phyloP scores from a whole-genome alignment of 1,139 yeast genomes.

The Sugiyamaella paludigena region DNA sequence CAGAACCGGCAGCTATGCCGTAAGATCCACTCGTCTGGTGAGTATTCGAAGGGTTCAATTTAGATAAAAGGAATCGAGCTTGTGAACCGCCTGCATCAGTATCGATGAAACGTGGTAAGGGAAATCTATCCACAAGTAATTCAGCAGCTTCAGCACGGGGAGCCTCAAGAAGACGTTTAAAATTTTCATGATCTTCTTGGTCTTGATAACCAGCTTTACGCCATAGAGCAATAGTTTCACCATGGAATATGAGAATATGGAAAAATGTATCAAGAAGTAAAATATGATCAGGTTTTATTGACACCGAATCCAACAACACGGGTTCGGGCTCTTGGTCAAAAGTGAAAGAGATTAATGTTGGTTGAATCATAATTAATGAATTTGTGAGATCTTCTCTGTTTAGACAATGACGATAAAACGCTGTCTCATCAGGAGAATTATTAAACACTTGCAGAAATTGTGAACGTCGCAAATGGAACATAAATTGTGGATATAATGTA shows the following conservation, averaged over 20 bases:
- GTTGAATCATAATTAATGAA: constrained; percentile 96
- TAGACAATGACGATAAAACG: constrained; percentile 90
- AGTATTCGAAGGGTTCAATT: constrained; percentile 89
- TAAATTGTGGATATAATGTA: constrained; percentile 91
- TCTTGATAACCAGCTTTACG: constrained; percentile 94
- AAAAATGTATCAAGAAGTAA: constrained; percentile 90
- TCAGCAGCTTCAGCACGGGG: constrained; percentile 94
- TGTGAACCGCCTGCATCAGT: constrained; percentile 98
- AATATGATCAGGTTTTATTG: constrained; percentile 85
- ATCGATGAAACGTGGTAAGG: constrained; percentile 92
- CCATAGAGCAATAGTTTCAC: constrained; percentile 94
- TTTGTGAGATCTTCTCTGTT: constrained; percentile 88
- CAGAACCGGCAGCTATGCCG: constrained; percentile 49
- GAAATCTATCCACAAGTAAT: constrained; percentile 88
- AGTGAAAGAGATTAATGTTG: constrained; percentile 84
- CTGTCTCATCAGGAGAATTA: constrained; percentile 98
- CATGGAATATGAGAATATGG: constrained; percentile 93
- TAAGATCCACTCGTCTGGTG: constrained; percentile 56
- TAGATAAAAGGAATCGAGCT: constrained; percentile 92
- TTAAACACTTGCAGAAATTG: constrained; percentile 96
- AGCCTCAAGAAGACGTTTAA: constrained; percentile 79
- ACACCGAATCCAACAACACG: constrained; percentile 90
- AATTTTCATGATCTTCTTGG: constrained; percentile 82
- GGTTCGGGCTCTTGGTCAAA: constrained; percentile 81
- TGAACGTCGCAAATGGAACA: constrained; percentile 93